Conservation (phyloP, 352 stramenopile species). For the Globisporangium abappressorium region DNA sequence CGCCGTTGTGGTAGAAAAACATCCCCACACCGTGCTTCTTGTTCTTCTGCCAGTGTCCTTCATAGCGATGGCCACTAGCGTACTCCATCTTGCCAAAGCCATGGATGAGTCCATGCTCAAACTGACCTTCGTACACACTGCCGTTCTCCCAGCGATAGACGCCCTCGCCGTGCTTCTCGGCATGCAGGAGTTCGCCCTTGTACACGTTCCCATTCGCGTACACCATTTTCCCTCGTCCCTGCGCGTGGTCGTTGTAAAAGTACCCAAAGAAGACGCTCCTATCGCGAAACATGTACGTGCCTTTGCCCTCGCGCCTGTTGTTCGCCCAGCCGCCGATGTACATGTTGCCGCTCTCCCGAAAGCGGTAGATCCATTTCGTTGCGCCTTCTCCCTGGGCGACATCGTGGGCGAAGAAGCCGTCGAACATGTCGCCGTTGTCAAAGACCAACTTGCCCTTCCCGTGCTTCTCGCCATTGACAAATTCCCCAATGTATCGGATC, state of each 20-base stretch:
- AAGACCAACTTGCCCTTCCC: slow-evolving; percentile 71
- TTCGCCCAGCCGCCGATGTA: slow-evolving; percentile 64
- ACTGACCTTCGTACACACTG: slow-evolving; percentile 73
- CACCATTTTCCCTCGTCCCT: slow-evolving; percentile 75
- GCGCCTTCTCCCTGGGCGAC: slow-evolving; percentile 42
- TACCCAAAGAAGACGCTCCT: slow-evolving; percentile 58
- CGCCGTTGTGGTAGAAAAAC: slow-evolving; percentile 80
- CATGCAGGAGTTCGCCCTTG: slow-evolving; percentile 58
- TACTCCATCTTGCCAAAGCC: slow-evolving; percentile 59
- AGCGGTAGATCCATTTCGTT: slow-evolving; percentile 65
- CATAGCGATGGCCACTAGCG: slow-evolving; percentile 61
- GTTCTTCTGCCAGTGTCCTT: slow-evolving; percentile 60
- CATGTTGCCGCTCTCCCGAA: slow-evolving; percentile 56
- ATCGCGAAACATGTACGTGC: slow-evolving; percentile 56
- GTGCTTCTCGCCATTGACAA: slow-evolving; percentile 54
- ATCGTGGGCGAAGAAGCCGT: slow-evolving; percentile 59
- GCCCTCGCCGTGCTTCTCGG: slow-evolving; percentile 62
- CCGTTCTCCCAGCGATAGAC: slow-evolving; percentile 75
- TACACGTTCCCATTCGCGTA: slow-evolving; percentile 87
- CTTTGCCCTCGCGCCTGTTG: slow-evolving; percentile 74
- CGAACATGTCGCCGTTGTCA: slow-evolving; percentile 75
- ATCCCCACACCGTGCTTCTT: slow-evolving; percentile 76
- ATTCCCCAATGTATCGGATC: slow-evolving; percentile 65
- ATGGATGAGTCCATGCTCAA: slow-evolving; percentile 61
- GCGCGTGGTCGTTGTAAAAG: slow-evolving; percentile 56